Evolutionary conservation across 1,139 yeast species (phyloP), one percentile per base, ranked within the genome.

Genomic region (Pichia sp.): DNA sequence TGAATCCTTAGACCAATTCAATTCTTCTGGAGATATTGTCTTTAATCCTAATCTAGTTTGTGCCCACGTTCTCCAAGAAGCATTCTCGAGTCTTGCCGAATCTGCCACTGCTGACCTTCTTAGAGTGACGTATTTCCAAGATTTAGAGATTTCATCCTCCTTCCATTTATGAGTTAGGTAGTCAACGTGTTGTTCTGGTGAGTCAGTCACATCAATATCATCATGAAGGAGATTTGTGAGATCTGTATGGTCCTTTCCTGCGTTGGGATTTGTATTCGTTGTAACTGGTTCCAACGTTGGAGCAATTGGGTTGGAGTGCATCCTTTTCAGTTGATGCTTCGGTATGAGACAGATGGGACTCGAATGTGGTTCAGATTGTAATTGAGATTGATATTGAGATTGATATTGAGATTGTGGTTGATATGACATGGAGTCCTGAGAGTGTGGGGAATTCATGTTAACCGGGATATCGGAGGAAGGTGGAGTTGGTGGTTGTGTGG

Each of bases 81-180:
- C 93, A 56, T 82, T 82, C 56, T 82, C 94, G 34, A 82, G 67
- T 31, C 94, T 68, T 7, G 76, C 75, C n/a, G 71, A 59, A 72
- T 72, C 52, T 15, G 86, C 85, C 19, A 78, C 77, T 50, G 77
- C 82, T 46, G 83, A 82, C 36, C 95, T 73, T 50, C 84, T 79
- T 45, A 77, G 64, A 32, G 86, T 88, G 43, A 91, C 83, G 57
- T 91, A 91, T 46, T 96, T 70, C 98, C 98, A 91, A 26, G 95
- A 85, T 48, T 84, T 84, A 12, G 94, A 83, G 27, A 91, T 85
- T 57, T 91, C 98, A 5, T 78, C 66, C 47, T 88, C 97, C 51
- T 86, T 86, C 98, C 98, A 91, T 55, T 91, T 74, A 56, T 91
- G 96, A 5, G 96, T 84, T 30, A 91, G 68, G 58, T 91, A 91